Base-by-base conservation (phyloP, 176 grass and related monocot genomes). In the Oryza punctata region DNA sequence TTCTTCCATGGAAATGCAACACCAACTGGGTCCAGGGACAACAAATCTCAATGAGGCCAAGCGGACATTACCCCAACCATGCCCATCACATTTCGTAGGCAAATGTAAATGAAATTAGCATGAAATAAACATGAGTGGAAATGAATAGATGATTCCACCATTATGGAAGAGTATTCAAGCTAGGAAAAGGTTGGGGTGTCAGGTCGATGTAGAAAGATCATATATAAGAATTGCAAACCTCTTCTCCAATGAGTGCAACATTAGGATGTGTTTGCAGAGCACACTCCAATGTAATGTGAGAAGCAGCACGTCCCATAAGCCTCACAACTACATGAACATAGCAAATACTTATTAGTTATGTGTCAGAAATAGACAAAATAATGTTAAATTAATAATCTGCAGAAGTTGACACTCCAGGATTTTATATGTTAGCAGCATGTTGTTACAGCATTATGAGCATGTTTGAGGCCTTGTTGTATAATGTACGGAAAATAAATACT, bases 221-320 rank as follows among this genome's bases (percentile, higher is more conserved):
- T 0, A 57, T 28, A 46, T 14, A 69, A 73, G 30, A 69, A 80
- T 69, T 66, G 84, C 23, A 3, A 44, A 99, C 96, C 96, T 99
- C 96, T 86, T 99, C 96, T 50, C 96, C 96, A 73, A 99, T 94
- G 73, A 99, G 68, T 61, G 96, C 82, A 87, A 95, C 94, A 65
- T 99, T 99, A 70, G 96, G 96, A 73, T 96, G 96, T 44, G 96
- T 99, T 83, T 99, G 96, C 79, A 99, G 84, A 68, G 93, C 93
- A 74, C 96, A 99, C 63, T 99, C 96, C 86, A 99, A 77, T 63
- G 96, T 99, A 57, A 99, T 99, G 83, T 99, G 96, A 87, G 96
- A 99, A 91, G 96, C 96, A 87, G 96, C 93, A 78, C 96, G 96
- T 6, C 96, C 96, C 96, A 99, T 99, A 79, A 99, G 93, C 87